phyloP scores from a whole-genome alignment of 768 basidiomycete species.

The Podaxis carcinomalis region DNA sequence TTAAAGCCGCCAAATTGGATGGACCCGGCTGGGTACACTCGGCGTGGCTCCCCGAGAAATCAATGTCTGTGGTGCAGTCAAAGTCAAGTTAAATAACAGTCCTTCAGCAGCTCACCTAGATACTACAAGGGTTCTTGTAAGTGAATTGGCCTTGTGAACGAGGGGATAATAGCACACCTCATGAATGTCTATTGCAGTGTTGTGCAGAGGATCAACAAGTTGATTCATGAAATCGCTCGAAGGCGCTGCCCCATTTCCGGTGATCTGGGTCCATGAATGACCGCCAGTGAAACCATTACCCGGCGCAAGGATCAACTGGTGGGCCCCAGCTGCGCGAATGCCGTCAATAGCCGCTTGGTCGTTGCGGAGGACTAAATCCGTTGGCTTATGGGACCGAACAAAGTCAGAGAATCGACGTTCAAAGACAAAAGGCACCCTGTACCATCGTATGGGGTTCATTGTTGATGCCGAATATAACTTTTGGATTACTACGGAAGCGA shows the following conservation, averaged over 20 bases:
- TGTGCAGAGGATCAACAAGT: slow-evolving; percentile 34
- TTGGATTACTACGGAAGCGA: slow-evolving; percentile 35
- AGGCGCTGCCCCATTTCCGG: slow-evolving; percentile 29
- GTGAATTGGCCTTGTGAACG: background rate
- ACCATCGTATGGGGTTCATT: slow-evolving; percentile 47
- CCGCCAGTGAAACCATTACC: slow-evolving; percentile 46
- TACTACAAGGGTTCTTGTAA: slow-evolving; percentile 3
- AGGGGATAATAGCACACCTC: slow-evolving; percentile 25
- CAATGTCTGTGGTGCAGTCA: slow-evolving; percentile 24
- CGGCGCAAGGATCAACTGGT: slow-evolving; percentile 40
- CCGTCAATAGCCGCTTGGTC: slow-evolving; percentile 42
- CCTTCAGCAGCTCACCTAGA: background rate
- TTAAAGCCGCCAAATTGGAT: slow-evolving; percentile 36
- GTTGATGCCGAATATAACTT: slow-evolving; percentile 43
- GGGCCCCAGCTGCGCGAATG: slow-evolving; percentile 34
- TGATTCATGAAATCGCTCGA: slow-evolving; percentile 39
- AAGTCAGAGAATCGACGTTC: background rate
- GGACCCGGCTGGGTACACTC: slow-evolving; percentile 42
- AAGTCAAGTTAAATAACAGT: background rate
- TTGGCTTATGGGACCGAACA: slow-evolving; percentile 22
- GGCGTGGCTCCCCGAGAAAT: slow-evolving; percentile 39
- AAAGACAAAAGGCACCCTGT: background rate
- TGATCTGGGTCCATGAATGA: slow-evolving; percentile 37
- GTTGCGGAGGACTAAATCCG: slow-evolving; percentile 35
- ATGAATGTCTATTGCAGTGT: slow-evolving; percentile 43